Percentiles rank a stretch among this genome's conserved stretches.
Evolutionary conservation across 2,329 filamentous ascomycete species (phyloP).

Genomic region (Chrysoporthe cubensis): DNA sequence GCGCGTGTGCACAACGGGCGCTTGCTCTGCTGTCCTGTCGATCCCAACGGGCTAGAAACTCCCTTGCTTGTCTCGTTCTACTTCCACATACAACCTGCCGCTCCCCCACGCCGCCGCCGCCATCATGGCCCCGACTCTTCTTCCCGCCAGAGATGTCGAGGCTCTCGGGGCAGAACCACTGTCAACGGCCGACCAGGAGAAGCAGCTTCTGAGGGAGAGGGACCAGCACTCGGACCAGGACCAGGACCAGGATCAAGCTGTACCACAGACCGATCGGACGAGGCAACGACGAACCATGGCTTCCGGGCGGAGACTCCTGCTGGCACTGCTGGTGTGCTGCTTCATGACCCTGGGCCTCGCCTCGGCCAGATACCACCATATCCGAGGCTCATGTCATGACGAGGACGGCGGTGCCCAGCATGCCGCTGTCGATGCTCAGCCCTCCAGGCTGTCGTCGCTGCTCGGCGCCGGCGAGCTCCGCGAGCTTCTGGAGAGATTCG

Average conservation of each 20-base stretch:
- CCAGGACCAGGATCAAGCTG: slow-evolving; percentile 24
- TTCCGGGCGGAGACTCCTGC: slow-evolving; percentile 30
- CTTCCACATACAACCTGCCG: neutral
- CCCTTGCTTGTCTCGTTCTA: slow-evolving; percentile 7
- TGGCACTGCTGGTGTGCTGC: slow-evolving; percentile 32
- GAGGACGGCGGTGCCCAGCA: slow-evolving; percentile 12
- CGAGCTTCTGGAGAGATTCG: slow-evolving; percentile 65
- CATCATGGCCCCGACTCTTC: slow-evolving; percentile 17
- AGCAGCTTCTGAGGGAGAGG: slow-evolving; percentile 27
- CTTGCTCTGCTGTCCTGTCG: slow-evolving; percentile 12
- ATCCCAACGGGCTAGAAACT: neutral
- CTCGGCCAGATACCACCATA: slow-evolving; percentile 27
- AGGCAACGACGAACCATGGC: slow-evolving; percentile 30
- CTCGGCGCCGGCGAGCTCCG: slow-evolving; percentile 63
- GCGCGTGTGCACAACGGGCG: slow-evolving; percentile 17
- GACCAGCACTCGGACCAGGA: slow-evolving; percentile 10
- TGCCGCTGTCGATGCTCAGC: slow-evolving; percentile 17
- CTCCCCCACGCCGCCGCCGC: neutral
- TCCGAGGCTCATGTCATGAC: slow-evolving; percentile 14
- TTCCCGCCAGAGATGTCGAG: slow-evolving; percentile 24
- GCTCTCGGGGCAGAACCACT: slow-evolving; percentile 20
- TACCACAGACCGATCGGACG: slow-evolving; percentile 17
- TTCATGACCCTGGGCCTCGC: slow-evolving; percentile 33
- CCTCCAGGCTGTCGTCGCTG: slow-evolving; percentile 38
- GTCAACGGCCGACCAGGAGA: slow-evolving; percentile 29